Percentiles rank a stretch among this genome's conserved stretches.
Evolutionary conservation across 2,329 filamentous ascomycete genomes (phyloP).

Genomic region (Ascochyta koolunga): DNA sequence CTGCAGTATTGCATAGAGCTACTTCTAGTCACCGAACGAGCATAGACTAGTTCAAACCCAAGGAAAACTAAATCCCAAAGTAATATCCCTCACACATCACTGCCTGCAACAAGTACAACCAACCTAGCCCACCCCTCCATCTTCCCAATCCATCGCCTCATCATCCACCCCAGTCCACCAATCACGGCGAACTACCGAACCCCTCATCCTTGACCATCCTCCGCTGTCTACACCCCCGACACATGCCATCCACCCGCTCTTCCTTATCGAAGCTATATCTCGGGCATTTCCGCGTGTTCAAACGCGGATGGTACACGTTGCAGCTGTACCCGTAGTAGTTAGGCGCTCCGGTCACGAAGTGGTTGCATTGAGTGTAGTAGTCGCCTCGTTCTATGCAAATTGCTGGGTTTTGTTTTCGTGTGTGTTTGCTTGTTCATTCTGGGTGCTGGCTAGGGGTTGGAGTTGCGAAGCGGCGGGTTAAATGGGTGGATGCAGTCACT

Average conservation of each 20-base stretch:
- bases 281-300: neutral
- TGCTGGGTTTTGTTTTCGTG: neutral
- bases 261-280: neutral
- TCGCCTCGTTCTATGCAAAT: neutral
- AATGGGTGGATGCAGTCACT: neutral
- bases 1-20: neutral
- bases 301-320: neutral
- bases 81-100: too few relatives aligned
- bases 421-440: neutral
- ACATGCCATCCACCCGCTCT: neutral
- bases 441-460: neutral
- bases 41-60: too few relatives aligned
- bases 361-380: neutral
- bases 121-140: too few relatives aligned
- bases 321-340: neutral
- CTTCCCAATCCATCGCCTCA: too few relatives aligned
- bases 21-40: neutral
- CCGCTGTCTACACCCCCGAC: neutral
- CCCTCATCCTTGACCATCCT: neutral
- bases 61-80: too few relatives aligned
- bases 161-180: neutral
- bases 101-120: too few relatives aligned
- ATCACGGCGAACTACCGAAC: neutral
- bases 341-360: neutral
- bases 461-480: neutral